phyloP scores from a whole-genome alignment of 257 asterid genomes.

The Solanum raphanifolium region DNA sequence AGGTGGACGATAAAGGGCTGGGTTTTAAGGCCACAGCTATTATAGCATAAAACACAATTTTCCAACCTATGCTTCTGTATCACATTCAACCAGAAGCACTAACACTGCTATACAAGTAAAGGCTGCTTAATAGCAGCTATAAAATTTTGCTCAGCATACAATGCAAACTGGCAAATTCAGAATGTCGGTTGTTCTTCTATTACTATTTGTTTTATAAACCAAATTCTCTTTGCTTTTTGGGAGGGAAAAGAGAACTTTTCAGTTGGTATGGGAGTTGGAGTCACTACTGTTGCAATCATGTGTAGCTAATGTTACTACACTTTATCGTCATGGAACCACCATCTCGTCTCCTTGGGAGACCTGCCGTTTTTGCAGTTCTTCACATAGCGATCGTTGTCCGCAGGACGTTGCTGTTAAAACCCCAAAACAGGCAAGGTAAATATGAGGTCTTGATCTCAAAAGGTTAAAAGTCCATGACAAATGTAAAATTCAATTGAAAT shows the following conservation, averaged over 20 bases:
- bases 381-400: conserved; percentile 95
- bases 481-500: not conserved
- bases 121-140: not conserved
- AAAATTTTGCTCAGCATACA: not conserved
- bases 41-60: not conserved
- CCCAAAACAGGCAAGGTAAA: not conserved
- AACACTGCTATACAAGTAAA: not conserved
- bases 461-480: not conserved
- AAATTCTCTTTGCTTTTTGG: not conserved
- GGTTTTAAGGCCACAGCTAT: not conserved
- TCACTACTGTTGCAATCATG: conserved; percentile 15
- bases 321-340: conserved; percentile 99
- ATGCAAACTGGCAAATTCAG: not conserved
- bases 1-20: not conserved
- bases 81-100: not conserved
- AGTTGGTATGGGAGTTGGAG: not conserved
- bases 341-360: conserved; percentile 98
- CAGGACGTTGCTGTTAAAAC: conserved; percentile 76
- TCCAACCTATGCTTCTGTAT: not conserved
- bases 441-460: not conserved
- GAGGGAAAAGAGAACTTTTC: not conserved
- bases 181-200: not conserved
- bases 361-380: conserved; percentile 86
- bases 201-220: not conserved
- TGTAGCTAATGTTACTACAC: conserved; percentile 30